phyloP scores from a whole-genome alignment of 2,329 filamentous ascomycete genomes.

The Claviceps lovelessii region DNA sequence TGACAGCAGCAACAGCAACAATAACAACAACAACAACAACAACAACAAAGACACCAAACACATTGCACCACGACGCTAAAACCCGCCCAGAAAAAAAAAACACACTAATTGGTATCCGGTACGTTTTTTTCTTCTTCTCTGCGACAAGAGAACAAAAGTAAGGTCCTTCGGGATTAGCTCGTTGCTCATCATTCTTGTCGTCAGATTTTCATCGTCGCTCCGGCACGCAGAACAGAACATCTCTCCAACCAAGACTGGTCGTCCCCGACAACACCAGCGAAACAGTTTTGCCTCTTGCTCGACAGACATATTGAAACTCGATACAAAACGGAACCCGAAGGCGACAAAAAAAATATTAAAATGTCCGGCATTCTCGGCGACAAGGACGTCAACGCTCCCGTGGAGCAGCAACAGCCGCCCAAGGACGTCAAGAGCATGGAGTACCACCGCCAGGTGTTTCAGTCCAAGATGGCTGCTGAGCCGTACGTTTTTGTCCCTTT shows the following conservation, averaged over 20 bases:
- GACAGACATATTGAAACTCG: too few species aligned
- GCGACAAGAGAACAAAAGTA: neutral
- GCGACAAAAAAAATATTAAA: constrained; percentile 4
- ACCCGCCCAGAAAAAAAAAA: too few species aligned
- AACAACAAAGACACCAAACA: too few species aligned
- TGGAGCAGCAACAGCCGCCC: constrained; percentile 18
- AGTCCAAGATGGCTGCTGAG: constrained; percentile 54
- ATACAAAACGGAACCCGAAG: neutral
- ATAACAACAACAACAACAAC: too few species aligned
- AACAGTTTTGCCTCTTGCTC: neutral
- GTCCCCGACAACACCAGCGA: neutral
- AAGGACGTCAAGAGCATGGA: constrained; percentile 55
- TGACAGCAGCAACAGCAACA: too few species aligned
- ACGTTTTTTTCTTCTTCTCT: neutral
- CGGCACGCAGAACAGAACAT: neutral
- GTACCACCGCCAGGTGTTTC: constrained; percentile 61
- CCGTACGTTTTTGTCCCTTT: constrained; percentile 33
- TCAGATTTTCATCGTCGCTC: neutral
- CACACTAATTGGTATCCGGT: neutral
- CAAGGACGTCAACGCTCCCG: constrained; percentile 50
- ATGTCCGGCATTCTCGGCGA: constrained; percentile 50
- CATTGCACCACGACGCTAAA: too few species aligned
- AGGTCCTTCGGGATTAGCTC: neutral
- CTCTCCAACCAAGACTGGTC: neutral
- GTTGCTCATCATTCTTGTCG: neutral